phyloP scores from a whole-genome alignment of 257 asterid genomes.

The Solanum pinnatisectum region DNA sequence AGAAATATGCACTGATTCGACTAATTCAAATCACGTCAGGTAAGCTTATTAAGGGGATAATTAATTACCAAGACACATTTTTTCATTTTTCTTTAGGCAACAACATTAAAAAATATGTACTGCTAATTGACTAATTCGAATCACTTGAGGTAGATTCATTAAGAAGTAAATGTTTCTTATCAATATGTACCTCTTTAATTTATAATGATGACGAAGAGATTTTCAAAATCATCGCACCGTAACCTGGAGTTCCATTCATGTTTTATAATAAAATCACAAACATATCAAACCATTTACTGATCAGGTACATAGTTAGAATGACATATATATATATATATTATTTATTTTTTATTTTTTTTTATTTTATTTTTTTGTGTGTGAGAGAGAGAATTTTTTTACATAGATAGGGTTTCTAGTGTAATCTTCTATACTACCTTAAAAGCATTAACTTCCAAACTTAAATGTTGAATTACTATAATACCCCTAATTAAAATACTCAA shows the following conservation, averaged over 20 bases:
- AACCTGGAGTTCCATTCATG: background rate
- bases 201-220: background rate
- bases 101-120: background rate
- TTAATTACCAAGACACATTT: background rate
- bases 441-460: too few relatives aligned
- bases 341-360: too few relatives aligned
- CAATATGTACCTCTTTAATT: background rate
- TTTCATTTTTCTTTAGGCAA: background rate
- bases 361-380: too few relatives aligned
- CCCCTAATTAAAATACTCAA: too few relatives aligned
- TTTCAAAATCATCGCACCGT: background rate
- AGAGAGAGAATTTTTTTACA: too few relatives aligned
- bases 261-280: background rate
- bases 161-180: background rate
- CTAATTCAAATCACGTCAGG: background rate
- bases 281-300: too few relatives aligned
- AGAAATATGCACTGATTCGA: background rate
- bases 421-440: too few relatives aligned
- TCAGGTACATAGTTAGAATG: background rate
- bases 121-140: background rate
- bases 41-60: background rate
- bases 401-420: too few relatives aligned
- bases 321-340: too few relatives aligned
- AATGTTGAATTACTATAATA: too few relatives aligned
- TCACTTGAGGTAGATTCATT: background rate